These are phyloP conservation scores for Lagerstroemia fauriei DNA, from an alignment of 441 rosid species.

Conservation along the genomic window DNA sequence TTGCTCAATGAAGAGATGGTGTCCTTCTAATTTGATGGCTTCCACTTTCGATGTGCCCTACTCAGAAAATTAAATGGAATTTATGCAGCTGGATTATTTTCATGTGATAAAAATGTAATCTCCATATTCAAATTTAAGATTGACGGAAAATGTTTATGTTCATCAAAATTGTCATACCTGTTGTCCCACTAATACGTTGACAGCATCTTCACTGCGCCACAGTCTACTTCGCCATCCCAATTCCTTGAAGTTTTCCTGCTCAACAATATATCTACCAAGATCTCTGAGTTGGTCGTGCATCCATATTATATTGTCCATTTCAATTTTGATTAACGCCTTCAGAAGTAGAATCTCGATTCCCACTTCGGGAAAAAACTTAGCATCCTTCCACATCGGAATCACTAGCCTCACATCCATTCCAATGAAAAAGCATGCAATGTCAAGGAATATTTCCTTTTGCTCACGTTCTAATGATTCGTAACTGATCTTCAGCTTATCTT, in stretches of 20 bases:
- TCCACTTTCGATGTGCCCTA: no score
- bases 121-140: neutral
- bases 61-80: no score
- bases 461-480: neutral
- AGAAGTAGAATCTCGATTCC: neutral
- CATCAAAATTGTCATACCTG: neutral
- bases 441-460: slow-evolving; percentile 1
- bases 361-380: neutral
- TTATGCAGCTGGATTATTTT: no score
- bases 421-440: neutral
- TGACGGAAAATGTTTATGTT: neutral
- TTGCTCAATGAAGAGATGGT: no score
- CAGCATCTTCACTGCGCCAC: neutral
- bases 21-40: no score
- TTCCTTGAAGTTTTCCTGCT: neutral
- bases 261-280: neutral
- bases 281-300: slow-evolving; percentile 13
- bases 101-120: no score
- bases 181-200: neutral
- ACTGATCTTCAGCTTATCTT: neutral
- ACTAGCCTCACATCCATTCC: neutral
- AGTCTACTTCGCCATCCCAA: slow-evolving; percentile 1
- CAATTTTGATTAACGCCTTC: neutral
- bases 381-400: neutral
- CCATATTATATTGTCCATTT: slow-evolving; percentile 3